Conservation (phyloP, 805 yeast genomes). For the Starmerella vaccinii region DNA sequence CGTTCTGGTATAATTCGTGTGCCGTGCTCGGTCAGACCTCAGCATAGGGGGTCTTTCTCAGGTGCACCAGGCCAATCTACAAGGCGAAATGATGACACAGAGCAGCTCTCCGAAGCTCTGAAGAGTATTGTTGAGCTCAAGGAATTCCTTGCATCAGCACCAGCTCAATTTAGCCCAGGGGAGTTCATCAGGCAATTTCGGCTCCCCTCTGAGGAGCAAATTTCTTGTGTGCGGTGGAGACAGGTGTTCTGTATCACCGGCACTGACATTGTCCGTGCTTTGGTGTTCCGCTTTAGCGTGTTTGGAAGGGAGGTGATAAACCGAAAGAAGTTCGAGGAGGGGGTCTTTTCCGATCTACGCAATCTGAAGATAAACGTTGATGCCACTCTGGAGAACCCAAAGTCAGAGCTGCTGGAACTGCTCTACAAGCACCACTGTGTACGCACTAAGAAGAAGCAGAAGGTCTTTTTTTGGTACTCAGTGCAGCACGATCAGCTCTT, state of each 20-base stretch:
- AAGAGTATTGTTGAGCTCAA: conserved; percentile 36
- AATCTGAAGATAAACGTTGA: conserved; percentile 68
- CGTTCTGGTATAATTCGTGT: not conserved
- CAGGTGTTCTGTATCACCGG: conserved; percentile 83
- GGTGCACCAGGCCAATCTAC: not conserved
- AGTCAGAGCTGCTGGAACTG: conserved; percentile 71
- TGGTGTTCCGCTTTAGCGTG: conserved; percentile 78
- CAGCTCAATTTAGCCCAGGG: conserved; percentile 83
- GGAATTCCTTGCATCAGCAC: conserved; percentile 85
- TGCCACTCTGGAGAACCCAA: conserved; percentile 82
- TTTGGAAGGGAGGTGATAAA: conserved; percentile 78
- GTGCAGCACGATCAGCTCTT: conserved; percentile 90
- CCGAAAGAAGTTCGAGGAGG: conserved; percentile 92
- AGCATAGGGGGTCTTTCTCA: not conserved
- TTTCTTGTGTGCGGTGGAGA: conserved; percentile 88
- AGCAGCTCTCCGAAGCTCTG: not conserved
- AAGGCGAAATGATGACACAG: not conserved
- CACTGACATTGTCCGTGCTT: conserved; percentile 86
- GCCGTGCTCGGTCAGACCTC: not conserved
- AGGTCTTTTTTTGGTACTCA: conserved; percentile 92
- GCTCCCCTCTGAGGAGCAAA: conserved; percentile 77
- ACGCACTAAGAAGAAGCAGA: conserved; percentile 90
- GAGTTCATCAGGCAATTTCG: conserved; percentile 82
- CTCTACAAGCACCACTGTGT: conserved; percentile 76
- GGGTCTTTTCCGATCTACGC: conserved; percentile 82